Percentiles rank a stretch among this genome's conserved stretches.
These are phyloP conservation scores for Bruguiera sexangula DNA, from an alignment of 345 rosid genomes.

Conservation along the genomic window DNA sequence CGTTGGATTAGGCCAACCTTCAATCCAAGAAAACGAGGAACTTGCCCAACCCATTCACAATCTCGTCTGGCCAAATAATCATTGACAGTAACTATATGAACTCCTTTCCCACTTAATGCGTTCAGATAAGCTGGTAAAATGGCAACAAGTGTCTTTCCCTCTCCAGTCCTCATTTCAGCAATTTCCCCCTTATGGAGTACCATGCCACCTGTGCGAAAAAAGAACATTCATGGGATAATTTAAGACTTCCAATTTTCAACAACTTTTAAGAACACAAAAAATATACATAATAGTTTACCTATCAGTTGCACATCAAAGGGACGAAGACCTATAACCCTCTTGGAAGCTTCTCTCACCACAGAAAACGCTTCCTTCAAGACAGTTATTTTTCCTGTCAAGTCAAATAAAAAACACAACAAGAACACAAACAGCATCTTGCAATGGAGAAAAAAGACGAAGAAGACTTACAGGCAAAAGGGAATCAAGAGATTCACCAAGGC, in stretches of 20 bases:
- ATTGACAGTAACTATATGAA: slow-evolving; percentile 93
- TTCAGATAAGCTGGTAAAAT: slow-evolving; percentile 93
- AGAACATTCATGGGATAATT: neutral
- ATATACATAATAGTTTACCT: slow-evolving; percentile 39
- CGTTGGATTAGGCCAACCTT: slow-evolving; percentile 99
- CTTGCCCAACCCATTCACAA: slow-evolving; percentile 99
- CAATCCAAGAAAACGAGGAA: slow-evolving; percentile 95
- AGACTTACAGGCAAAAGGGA: slow-evolving; percentile 72
- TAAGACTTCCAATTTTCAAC: neutral
- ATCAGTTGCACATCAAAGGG: slow-evolving; percentile 92
- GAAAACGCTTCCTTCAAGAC: slow-evolving; percentile 83
- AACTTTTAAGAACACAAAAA: neutral
- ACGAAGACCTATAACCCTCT: slow-evolving; percentile 81
- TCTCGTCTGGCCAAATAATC: slow-evolving; percentile 95
- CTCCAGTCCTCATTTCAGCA: slow-evolving; percentile 99
- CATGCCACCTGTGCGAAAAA: slow-evolving; percentile 69
- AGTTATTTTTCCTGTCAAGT: neutral
- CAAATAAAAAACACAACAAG: neutral
- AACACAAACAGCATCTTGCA: neutral
- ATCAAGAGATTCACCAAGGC: slow-evolving; percentile 74
- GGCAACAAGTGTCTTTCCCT: slow-evolving; percentile 98
- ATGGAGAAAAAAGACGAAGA: neutral
- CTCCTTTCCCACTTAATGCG: slow-evolving; percentile 91
- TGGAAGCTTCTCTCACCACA: slow-evolving; percentile 90
- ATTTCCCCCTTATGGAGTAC: slow-evolving; percentile 98